These are phyloP conservation scores for Sporothrix variecibatus DNA, from an alignment of 2,329 filamentous ascomycete genomes.

Conservation along the genomic window DNA sequence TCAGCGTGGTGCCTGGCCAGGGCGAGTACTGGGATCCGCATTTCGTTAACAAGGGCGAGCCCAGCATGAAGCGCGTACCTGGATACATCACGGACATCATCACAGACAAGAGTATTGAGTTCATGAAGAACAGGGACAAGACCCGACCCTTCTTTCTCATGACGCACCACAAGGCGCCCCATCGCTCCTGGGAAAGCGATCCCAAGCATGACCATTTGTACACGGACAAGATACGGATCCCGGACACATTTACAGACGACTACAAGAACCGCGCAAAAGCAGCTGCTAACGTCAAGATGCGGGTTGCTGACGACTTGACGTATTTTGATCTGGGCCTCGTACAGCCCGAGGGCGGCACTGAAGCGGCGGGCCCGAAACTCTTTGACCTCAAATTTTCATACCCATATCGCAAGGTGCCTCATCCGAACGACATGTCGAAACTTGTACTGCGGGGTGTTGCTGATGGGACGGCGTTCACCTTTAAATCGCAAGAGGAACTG, in stretches of 20 bases:
- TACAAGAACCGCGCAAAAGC: constrained; percentile 56
- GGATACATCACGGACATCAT: not conserved
- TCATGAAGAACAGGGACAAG: constrained; percentile 6
- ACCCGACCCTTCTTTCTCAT: constrained; percentile 53
- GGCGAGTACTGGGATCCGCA: constrained; percentile 45
- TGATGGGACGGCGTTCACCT: not conserved
- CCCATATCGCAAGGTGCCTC: too few relatives aligned
- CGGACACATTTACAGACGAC: constrained; percentile 42
- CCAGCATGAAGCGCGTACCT: too few relatives aligned
- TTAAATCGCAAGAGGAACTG: constrained; percentile 42
- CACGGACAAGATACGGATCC: constrained; percentile 25
- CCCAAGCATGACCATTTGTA: constrained; percentile 52
- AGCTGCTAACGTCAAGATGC: constrained; percentile 53
- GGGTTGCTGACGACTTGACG: constrained; percentile 53
- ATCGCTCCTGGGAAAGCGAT: constrained; percentile 55
- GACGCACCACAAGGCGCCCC: constrained; percentile 59
- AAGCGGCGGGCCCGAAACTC: not conserved
- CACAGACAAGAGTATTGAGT: not conserved
- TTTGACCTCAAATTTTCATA: too few relatives aligned
- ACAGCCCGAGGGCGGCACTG: constrained; percentile 50
- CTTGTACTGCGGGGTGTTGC: too few relatives aligned
- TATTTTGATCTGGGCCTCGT: constrained; percentile 54
- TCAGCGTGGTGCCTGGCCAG: constrained; percentile 54
- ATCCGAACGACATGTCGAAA: too few relatives aligned
- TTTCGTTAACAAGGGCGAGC: not conserved